Conservation (phyloP, 306 rosid genomes). For the Quercus gilva region DNA sequence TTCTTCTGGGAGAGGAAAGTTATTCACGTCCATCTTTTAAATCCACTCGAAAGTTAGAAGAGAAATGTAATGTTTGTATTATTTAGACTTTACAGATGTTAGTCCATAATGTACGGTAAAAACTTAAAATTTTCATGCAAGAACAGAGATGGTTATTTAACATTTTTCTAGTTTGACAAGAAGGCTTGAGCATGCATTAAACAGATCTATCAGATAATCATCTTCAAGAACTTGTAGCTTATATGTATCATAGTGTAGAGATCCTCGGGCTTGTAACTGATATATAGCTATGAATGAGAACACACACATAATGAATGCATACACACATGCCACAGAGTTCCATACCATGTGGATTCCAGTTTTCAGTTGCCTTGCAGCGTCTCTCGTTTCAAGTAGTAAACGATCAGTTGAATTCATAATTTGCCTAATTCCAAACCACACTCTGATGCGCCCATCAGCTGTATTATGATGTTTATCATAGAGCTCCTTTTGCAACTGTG, state of each 20-base stretch:
- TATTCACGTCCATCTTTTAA: not conserved
- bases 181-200: not conserved
- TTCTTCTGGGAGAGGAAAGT: not conserved
- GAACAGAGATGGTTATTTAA: not conserved
- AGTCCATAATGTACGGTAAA: not conserved
- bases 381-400: slow-evolving; percentile 66
- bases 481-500: slow-evolving; percentile 70
- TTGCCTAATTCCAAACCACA: slow-evolving; percentile 88
- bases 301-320: not conserved
- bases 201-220: not conserved
- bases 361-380: slow-evolving; percentile 58
- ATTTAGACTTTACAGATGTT: not conserved
- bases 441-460: slow-evolving; percentile 73
- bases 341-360: slow-evolving; percentile 89
- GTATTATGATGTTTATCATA: slow-evolving; percentile 68
- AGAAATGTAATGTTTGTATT: not conserved
- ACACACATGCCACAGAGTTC: not conserved
- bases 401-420: slow-evolving; percentile 76
- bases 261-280: not conserved
- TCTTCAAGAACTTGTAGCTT: not conserved
- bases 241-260: not conserved
- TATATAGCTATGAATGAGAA: not conserved
- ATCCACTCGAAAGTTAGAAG: not conserved
- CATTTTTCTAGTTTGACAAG: not conserved
- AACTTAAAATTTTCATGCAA: not conserved